Evolutionary conservation across 495 filamentous ascomycete species (phyloP), one percentile per base, ranked within the genome.

Genomic region (Trichocladium uniseriatum): DNA sequence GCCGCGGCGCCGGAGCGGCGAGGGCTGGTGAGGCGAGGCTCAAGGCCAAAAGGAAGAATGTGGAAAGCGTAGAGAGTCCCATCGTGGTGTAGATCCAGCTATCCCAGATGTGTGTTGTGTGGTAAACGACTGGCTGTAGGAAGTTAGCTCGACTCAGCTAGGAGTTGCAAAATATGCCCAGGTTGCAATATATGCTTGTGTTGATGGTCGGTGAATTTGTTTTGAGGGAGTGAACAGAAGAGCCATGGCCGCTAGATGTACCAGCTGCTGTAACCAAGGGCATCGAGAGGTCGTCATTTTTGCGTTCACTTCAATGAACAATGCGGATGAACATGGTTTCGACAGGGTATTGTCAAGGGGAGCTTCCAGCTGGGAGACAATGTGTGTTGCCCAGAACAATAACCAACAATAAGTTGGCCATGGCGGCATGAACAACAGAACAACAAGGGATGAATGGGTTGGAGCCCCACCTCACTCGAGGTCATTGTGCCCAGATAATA

Each of bases 41-140:
- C 42, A 68, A 54, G 28, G 66, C 69, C 60, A 68, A 35, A 6
- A 66, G 29, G 41, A 63, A 60, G 35, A 59, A 39, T 1, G 66
- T 59, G 42, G 70, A 54, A 41, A 71, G 43, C 43, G 63, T 65
- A 27, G 62, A 55, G 36, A 73, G 60, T 41, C 65, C 64, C 68
- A 74, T 74, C 56, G 56, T 69, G 62, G 60, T 40, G 57, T 67
- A 67, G 64, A 58, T 52, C 67, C 67, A 64, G 68, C 64, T 68
- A 66, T 59, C 22, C 51, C 51, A 49, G 54, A 60, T 60, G 55
- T 51, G 24, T 41, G 38, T 43, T 34, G 20, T 10, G 36, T 27
- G 39, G 37, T 22, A 21, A 36, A 27, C 37, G 31, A 39, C 15
- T 10, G 21, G 36, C 35, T 48, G 16, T 38, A 8, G 31, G 22